These are phyloP conservation scores for Kwoniella newhampshirensis DNA, from an alignment of 768 basidiomycete genomes.

Conservation along the genomic window DNA sequence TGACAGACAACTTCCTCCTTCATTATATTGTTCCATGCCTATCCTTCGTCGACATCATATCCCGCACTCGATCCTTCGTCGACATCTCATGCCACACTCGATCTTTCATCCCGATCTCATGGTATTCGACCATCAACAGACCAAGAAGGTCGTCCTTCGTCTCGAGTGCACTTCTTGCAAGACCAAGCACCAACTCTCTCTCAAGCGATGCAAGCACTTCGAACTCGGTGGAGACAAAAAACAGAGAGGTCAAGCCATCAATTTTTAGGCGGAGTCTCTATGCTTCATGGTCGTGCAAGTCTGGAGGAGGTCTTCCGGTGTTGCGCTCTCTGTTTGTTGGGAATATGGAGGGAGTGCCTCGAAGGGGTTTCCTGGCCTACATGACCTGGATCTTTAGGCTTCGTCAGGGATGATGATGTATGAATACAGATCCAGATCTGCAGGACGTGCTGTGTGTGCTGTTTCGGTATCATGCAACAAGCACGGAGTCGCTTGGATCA, in stretches of 20 bases:
- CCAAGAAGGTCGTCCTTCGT: conserved; percentile 98
- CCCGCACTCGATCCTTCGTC: too few species aligned
- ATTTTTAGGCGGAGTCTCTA: conserved; percentile 32
- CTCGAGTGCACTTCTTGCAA: conserved; percentile 98
- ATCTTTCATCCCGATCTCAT: neutral
- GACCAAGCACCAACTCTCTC: conserved; percentile 90
- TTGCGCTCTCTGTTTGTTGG: too few species aligned
- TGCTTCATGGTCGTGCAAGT: neutral
- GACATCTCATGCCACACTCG: neutral
- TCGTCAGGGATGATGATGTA: neutral
- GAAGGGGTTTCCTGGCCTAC: neutral
- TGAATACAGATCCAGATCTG: too few species aligned
- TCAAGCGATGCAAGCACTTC: conserved; percentile 99
- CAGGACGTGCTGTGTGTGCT: too few species aligned
- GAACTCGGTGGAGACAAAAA: conserved; percentile 99
- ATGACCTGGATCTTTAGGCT: neutral
- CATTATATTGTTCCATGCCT: neutral
- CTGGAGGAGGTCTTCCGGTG: conserved; percentile 1
- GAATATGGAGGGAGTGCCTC: too few species aligned
- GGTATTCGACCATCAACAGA: conserved; percentile 49
- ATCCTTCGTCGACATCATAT: too few species aligned
- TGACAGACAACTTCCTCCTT: neutral
- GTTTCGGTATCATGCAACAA: too few species aligned
- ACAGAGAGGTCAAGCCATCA: conserved; percentile 58
- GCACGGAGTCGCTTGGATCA: too few species aligned